Evolutionary conservation across 1,139 yeast genomes (phyloP).

Genomic region (Geotrichum bryndzae): DNA sequence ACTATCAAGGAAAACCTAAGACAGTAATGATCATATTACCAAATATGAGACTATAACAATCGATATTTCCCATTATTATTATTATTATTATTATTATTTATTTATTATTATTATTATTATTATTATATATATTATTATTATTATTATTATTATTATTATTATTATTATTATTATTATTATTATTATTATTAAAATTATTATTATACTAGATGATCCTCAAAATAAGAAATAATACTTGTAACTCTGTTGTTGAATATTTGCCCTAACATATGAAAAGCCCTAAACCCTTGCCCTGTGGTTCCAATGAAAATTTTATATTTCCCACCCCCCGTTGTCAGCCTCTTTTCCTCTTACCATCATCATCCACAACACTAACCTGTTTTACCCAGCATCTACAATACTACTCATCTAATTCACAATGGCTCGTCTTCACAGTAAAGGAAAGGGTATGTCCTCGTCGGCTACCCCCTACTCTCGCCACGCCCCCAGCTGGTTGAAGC

Average conservation of each 20-base stretch:
- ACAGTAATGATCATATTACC: too few relatives aligned
- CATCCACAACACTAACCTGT: neutral
- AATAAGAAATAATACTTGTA: neutral
- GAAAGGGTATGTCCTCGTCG: constrained; percentile 99
- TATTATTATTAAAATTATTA: too few relatives aligned
- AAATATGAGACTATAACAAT: too few relatives aligned
- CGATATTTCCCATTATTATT: too few relatives aligned
- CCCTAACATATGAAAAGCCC: neutral
- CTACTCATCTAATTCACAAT: constrained; percentile 33
- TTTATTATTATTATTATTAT: too few relatives aligned
- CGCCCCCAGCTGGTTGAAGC: constrained; percentile 99
- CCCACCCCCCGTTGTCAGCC: neutral
- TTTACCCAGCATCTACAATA: neutral
- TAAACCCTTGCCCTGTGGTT: neutral
- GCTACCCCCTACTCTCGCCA: constrained; percentile 99
- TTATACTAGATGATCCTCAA: too few relatives aligned
- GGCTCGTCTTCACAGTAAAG: constrained; percentile 65
- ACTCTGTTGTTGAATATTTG: neutral
- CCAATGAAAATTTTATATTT: too few relatives aligned
- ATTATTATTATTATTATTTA: too few relatives aligned
- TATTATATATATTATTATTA: too few relatives aligned
- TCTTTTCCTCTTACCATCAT: neutral
- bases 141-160: too few relatives aligned
- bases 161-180: too few relatives aligned
- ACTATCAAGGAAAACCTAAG: too few relatives aligned